Conservation (phyloP, 345 rosid species). For the Dimocarpus longan region DNA sequence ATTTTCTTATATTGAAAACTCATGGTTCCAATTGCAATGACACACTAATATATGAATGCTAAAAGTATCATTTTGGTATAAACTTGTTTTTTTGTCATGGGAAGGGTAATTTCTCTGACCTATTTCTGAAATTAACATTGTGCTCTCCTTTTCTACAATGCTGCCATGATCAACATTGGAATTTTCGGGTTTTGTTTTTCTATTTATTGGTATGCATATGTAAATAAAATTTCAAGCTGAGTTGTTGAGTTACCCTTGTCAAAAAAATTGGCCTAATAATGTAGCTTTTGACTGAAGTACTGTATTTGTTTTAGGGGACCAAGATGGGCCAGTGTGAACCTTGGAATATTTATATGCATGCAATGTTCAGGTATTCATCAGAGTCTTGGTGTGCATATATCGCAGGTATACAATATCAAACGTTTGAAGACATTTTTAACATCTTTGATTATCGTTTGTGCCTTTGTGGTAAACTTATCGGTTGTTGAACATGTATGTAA, state of each 20-base stretch:
- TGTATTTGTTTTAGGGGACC: constrained; percentile 56
- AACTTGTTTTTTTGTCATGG: neutral
- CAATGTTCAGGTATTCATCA: constrained; percentile 94
- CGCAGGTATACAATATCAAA: constrained; percentile 54
- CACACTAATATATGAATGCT: neutral
- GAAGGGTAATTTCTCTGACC: neutral
- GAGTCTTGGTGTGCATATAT: constrained; percentile 94
- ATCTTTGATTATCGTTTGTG: neutral
- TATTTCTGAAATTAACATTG: neutral
- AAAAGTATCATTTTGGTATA: neutral
- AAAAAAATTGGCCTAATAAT: neutral
- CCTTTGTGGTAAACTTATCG: neutral
- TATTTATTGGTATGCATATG: neutral
- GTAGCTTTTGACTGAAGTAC: neutral
- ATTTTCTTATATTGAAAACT: neutral
- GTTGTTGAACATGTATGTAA: neutral
- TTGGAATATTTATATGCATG: constrained; percentile 96
- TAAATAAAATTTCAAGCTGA: neutral
- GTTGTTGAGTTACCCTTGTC: neutral
- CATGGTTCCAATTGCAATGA: too few relatives aligned
- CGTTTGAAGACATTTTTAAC: too few relatives aligned
- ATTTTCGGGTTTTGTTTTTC: constrained; percentile 2
- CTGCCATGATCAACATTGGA: too few relatives aligned
- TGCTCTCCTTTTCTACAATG: neutral
- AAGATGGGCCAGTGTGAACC: constrained; percentile 96